phyloP scores from a whole-genome alignment of 257 asterid genomes.

The Henckelia pumila region DNA sequence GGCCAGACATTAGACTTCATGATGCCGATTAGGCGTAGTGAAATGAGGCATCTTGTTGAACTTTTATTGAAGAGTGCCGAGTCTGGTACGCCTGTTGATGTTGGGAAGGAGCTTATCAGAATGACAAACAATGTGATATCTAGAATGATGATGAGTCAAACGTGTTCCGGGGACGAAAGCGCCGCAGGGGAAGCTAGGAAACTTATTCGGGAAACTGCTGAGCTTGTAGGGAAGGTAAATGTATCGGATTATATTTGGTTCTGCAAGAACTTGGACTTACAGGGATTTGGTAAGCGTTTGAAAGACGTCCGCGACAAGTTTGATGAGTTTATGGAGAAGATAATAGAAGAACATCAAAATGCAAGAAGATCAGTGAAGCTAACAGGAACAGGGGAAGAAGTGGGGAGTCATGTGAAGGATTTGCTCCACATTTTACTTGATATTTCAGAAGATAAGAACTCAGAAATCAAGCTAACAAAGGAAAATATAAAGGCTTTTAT shows the following conservation, averaged over 20 bases:
- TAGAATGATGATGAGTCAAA: constrained; percentile 57
- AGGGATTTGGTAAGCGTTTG: constrained; percentile 54
- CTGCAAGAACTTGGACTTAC: constrained; percentile 67
- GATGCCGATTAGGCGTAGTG: constrained; percentile 52
- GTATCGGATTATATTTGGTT: constrained; percentile 61
- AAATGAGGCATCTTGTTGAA: constrained; percentile 31
- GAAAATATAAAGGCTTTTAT: constrained; percentile 72
- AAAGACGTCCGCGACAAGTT: constrained; percentile 45
- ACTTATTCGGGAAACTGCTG: constrained; percentile 47
- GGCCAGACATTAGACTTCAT: constrained; percentile 55
- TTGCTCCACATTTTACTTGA: constrained; percentile 63
- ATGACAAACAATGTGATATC: constrained; percentile 55
- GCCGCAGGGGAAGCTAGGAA: constrained; percentile 53
- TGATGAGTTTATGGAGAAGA: constrained; percentile 60
- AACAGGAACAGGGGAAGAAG: constrained; percentile 15
- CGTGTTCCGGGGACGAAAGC: constrained; percentile 53
- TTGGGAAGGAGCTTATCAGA: constrained; percentile 56
- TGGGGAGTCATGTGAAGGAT: constrained; percentile 39
- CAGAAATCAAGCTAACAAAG: constrained; percentile 47
- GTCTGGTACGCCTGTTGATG: constrained; percentile 37
- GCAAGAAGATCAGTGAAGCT: constrained; percentile 32
- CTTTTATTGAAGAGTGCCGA: constrained; percentile 29
- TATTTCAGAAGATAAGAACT: constrained; percentile 47
- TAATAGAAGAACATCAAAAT: constrained; percentile 50
- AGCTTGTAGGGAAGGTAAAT: constrained; percentile 57